These are phyloP conservation scores for Acanthochlamys bracteata DNA, from an alignment of 106 monocot genomes.

Conservation along the genomic window DNA sequence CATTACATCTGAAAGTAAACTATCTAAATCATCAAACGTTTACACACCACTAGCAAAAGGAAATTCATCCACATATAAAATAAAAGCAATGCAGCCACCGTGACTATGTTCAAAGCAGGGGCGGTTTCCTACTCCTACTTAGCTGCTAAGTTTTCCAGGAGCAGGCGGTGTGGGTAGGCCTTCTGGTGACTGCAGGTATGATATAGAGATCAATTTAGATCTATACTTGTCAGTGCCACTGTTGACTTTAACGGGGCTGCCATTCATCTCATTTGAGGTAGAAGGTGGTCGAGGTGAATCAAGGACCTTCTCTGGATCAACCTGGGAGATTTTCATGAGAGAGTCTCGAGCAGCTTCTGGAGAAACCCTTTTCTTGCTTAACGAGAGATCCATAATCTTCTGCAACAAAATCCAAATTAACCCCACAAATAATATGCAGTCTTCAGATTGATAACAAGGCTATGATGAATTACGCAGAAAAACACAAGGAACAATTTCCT, in stretches of 20 bases:
- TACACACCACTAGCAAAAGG: too few relatives aligned
- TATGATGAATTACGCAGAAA: too few relatives aligned
- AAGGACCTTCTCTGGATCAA: conserved; percentile 8
- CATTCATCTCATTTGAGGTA: background rate
- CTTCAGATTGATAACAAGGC: too few relatives aligned
- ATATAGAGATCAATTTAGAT: conserved; percentile 26
- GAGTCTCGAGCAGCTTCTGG: conserved; percentile 23
- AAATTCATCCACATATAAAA: too few relatives aligned
- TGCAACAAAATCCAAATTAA: background rate
- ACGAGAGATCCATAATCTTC: conserved; percentile 2
- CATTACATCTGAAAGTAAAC: too few relatives aligned
- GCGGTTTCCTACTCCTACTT: background rate
- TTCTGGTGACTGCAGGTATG: conserved; percentile 18
- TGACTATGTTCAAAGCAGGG: background rate
- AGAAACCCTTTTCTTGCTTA: background rate
- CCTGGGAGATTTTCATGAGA: conserved; percentile 27
- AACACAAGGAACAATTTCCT: too few relatives aligned
- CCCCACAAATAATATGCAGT: too few relatives aligned
- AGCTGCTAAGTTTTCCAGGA: conserved; percentile 3
- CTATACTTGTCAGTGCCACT: conserved; percentile 14
- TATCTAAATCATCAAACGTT: too few relatives aligned
- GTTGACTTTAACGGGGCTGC: background rate
- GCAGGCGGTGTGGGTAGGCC: conserved; percentile 3
- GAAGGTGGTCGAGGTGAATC: background rate
- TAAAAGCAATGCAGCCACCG: too few relatives aligned